These are phyloP conservation scores for Colletotrichum orchidophilum DNA, from an alignment of 2,329 filamentous ascomycete genomes.

Conservation along the genomic window DNA sequence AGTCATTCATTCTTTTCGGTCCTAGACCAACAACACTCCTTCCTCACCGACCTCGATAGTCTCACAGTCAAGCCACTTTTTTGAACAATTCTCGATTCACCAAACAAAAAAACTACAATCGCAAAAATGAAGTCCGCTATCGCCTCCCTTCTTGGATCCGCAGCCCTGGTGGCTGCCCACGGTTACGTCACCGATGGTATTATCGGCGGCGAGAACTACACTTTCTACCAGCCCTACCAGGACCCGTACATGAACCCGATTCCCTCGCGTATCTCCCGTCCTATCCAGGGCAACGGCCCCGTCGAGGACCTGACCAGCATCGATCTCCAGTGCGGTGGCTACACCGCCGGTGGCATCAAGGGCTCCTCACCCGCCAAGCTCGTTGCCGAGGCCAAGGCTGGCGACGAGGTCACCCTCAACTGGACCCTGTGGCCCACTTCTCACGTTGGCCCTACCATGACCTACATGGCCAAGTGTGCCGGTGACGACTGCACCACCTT, in stretches of 20 bases:
- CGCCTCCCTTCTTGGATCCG: conserved; percentile 40
- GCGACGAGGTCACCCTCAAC: conserved; percentile 60
- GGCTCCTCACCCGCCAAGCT: conserved; percentile 63
- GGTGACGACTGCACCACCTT: conserved; percentile 60
- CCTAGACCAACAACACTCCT: conserved; percentile 26
- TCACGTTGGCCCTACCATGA: conserved; percentile 64
- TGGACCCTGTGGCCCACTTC: conserved; percentile 64
- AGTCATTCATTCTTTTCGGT: conserved; percentile 33
- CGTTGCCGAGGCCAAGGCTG: conserved; percentile 62
- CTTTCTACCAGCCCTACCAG: conserved; percentile 48
- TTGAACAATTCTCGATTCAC: neutral
- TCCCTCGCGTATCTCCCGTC: conserved; percentile 63
- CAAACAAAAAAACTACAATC: neutral
- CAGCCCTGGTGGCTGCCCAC: conserved; percentile 56
- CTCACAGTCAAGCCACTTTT: conserved; percentile 25
- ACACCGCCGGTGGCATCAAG: conserved; percentile 55
- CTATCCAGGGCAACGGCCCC: conserved; percentile 66
- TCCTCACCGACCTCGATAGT: conserved; percentile 26
- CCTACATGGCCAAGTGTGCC: conserved; percentile 69
- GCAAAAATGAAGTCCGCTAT: conserved; percentile 36
- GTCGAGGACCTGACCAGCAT: conserved; percentile 61
- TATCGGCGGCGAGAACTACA: conserved; percentile 49
- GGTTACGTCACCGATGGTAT: conserved; percentile 57
- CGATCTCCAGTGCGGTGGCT: conserved; percentile 67
- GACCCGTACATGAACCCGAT: conserved; percentile 52